A percentile compares a stretch with the other conserved stretches of the same genome.
phyloP scores from a whole-genome alignment of 495 filamentous ascomycete species.

The Cladorrhinum samala region DNA sequence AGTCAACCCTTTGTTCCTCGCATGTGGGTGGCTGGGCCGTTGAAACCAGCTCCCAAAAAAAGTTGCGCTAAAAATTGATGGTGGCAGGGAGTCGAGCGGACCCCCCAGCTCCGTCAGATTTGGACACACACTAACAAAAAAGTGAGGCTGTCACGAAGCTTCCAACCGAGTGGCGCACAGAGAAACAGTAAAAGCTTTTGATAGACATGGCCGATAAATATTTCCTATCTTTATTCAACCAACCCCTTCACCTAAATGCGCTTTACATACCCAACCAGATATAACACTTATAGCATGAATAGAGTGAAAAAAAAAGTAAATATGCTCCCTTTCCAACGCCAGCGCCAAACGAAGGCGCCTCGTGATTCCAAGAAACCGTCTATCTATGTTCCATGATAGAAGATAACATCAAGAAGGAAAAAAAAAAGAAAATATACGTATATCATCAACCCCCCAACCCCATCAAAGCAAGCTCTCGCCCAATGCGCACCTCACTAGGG shows the following conservation, averaged over 20 bases:
- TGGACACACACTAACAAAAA: neutral
- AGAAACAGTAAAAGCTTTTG: too few relatives aligned
- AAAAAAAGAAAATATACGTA: neutral
- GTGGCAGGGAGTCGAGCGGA: constrained; percentile 1
- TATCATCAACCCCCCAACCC: too few relatives aligned
- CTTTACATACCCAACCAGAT: neutral
- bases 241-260: neutral
- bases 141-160: neutral
- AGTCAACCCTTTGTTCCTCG: neutral
- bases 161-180: neutral
- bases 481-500: constrained; percentile 81
- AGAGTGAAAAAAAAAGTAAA: neutral
- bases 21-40: constrained; percentile 5
- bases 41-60: too few relatives aligned
- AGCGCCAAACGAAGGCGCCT: too few relatives aligned
- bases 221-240: neutral
- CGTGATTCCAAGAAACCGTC: too few relatives aligned
- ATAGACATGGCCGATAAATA: too few relatives aligned
- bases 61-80: neutral
- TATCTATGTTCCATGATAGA: neutral
- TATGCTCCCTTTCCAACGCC: neutral
- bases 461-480: constrained; percentile 77
- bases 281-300: neutral
- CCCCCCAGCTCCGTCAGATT: neutral
- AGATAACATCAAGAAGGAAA: neutral